Conservation (phyloP, 1,284 basidiomycete genomes). For the Leccinum colubrinum region DNA sequence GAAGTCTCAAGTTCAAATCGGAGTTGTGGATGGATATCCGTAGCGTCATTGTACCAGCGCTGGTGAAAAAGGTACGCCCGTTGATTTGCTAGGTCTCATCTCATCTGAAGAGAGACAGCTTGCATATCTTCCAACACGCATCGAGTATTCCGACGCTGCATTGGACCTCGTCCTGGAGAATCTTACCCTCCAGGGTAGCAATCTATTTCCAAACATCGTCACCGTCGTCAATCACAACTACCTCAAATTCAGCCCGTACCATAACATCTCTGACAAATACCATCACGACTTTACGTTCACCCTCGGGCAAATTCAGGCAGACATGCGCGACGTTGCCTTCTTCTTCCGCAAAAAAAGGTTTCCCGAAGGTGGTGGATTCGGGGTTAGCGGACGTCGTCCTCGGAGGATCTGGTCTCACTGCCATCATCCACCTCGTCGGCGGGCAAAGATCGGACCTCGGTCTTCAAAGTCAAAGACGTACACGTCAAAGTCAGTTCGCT, state of each 20-base stretch:
- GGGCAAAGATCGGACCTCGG: slow-evolving; percentile 61
- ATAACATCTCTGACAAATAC: slow-evolving; percentile 52
- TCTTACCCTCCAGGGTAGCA: slow-evolving; percentile 82
- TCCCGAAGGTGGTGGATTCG: slow-evolving; percentile 83
- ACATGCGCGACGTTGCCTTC: slow-evolving; percentile 90
- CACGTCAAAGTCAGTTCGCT: slow-evolving; percentile 82
- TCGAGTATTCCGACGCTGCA: slow-evolving; percentile 89
- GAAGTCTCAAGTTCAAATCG: slow-evolving; percentile 88
- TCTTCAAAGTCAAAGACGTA: slow-evolving; percentile 80
- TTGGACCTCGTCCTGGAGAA: slow-evolving; percentile 93
- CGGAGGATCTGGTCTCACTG: slow-evolving; percentile 75
- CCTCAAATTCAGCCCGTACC: slow-evolving; percentile 81
- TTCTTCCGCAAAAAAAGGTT: slow-evolving; percentile 80
- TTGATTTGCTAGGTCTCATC: too few relatives aligned
- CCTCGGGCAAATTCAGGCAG: slow-evolving; percentile 89
- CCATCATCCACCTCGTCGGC: slow-evolving; percentile 64
- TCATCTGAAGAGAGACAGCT: slow-evolving; percentile 43
- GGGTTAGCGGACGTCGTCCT: slow-evolving; percentile 91
- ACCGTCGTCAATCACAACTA: slow-evolving; percentile 82
- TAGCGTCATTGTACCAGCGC: slow-evolving; percentile 75
- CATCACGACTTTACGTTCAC: slow-evolving; percentile 73
- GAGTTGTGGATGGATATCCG: slow-evolving; percentile 87
- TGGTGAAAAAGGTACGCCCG: slow-evolving; percentile 62
- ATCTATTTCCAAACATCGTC: slow-evolving; percentile 81
- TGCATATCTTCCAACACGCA: slow-evolving; percentile 87